These are phyloP conservation scores for Dioscorea cayenensis DNA, from an alignment of 116 monocot species.

Conservation along the genomic window DNA sequence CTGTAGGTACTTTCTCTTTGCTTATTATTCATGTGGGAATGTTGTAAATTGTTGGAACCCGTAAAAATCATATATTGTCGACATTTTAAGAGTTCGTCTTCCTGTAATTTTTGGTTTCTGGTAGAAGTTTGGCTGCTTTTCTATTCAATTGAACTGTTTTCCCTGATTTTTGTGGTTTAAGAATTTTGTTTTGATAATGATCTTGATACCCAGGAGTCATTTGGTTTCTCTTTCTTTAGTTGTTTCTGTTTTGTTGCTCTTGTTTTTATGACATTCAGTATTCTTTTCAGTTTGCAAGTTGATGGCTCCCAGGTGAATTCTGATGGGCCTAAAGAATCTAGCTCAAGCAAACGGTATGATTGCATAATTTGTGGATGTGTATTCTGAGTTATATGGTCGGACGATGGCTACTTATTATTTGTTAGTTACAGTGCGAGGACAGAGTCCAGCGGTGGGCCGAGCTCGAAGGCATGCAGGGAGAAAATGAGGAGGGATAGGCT, in stretches of 20 bases:
- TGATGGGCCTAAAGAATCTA: conserved; percentile 32
- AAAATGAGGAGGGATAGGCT: conserved; percentile 89
- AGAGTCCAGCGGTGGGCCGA: conserved; percentile 44
- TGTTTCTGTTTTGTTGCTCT: conserved; percentile 1
- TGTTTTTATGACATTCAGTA: conserved; percentile 1
- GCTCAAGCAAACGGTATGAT: conserved; percentile 52
- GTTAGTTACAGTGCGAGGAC: conserved; percentile 48
- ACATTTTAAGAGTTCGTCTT: too few relatives aligned
- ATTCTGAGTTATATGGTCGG: neutral
- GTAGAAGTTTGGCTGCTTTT: too few relatives aligned
- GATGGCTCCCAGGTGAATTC: conserved; percentile 32
- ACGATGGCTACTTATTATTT: neutral
- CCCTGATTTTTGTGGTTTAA: too few relatives aligned
- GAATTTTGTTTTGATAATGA: too few relatives aligned
- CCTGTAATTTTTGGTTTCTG: too few relatives aligned
- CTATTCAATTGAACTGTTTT: too few relatives aligned
- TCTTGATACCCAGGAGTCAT: neutral
- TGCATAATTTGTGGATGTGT: conserved; percentile 2
- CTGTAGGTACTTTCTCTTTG: too few relatives aligned
- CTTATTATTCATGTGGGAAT: neutral
- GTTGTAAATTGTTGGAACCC: neutral
- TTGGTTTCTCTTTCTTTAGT: neutral
- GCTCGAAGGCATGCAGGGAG: conserved; percentile 92
- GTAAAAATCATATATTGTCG: too few relatives aligned
- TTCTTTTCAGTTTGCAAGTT: conserved; percentile 35